Evolutionary conservation across 305 asterid genomes (phyloP), one percentile per base, ranked within the genome.

Genomic region (Caryopteris hybrid): DNA sequence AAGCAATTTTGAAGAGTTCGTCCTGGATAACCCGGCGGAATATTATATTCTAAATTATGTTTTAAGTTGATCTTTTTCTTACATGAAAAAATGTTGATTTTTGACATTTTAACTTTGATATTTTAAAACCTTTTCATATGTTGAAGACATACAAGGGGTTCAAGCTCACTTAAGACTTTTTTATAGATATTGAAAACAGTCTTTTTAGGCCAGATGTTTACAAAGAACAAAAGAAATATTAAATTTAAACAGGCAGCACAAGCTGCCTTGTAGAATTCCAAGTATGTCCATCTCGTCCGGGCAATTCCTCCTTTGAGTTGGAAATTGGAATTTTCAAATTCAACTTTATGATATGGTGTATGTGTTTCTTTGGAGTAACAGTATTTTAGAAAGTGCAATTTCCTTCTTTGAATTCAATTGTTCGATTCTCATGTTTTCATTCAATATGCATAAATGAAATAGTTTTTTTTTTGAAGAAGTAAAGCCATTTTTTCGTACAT

Each of bases 121-220:
- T 55, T 55, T 55, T 8, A n/a, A 55, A n/a, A 16, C 34, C n/a
- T 55, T 46, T 54, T 55, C 23, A 36, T 55, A 55, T 42, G 61
- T 55, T 31, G 43, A 55, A 39, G 61, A 36, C 61, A 55, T n/a
- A 27, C 43, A 16, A 55, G 61, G 61, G 61, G 31, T 31, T 55
- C 61, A 55, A 23, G 43, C 61, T 54, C 41, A 55, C 61, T 21
- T 55, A 55, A 55, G 17, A 36, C 21, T 55, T 55, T 55, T 17
- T 31, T 31, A 31, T n/a, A 31, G 23, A 55, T 31, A 55, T 29
- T n/a, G 29, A 8, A 36, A 38, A 29, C 29, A 55, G 29, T 29
- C 31, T 4, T 25, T n/a, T n/a, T n/a, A n/a, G n/a, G n/a, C n/a
- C n/a, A n/a, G n/a, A n/a, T n/a, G n/a, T n/a, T n/a, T n/a, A n/a